These are phyloP conservation scores for Cadophora gregata DNA, from an alignment of 2,329 filamentous ascomycete genomes.

Conservation along the genomic window DNA sequence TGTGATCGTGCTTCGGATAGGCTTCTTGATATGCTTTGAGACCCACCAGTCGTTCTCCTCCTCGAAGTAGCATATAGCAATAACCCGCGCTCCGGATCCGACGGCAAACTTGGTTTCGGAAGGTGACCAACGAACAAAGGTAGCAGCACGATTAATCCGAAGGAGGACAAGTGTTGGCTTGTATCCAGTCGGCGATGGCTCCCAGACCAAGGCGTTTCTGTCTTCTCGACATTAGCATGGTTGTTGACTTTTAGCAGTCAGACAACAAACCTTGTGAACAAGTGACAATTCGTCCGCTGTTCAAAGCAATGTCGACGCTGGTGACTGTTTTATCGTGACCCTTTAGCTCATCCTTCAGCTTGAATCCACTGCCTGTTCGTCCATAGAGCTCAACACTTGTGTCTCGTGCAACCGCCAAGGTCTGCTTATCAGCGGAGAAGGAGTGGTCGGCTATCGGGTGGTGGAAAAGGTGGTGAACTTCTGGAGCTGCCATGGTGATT, in stretches of 20 bases:
- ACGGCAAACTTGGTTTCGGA: constrained; percentile 98
- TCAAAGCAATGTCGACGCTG: constrained; percentile 91
- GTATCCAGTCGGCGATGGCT: constrained; percentile 89
- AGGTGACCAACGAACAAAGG: constrained; percentile 96
- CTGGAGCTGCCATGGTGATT: constrained; percentile 75
- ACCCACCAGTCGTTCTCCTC: constrained; percentile 99
- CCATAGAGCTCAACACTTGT: constrained; percentile 88
- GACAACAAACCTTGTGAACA: constrained; percentile 82
- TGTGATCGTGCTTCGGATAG: constrained; percentile 95
- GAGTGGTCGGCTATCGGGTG: constrained; percentile 96
- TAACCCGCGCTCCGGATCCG: constrained; percentile 91
- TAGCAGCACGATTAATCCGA: constrained; percentile 94
- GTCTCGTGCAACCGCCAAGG: constrained; percentile 89
- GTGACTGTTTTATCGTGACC: constrained; percentile 98
- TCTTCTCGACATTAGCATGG: constrained; percentile 58
- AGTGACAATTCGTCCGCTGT: constrained; percentile 91
- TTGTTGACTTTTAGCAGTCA: constrained; percentile 1
- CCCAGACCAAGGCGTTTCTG: constrained; percentile 98
- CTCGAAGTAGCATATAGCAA: constrained; percentile 98
- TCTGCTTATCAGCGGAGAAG: constrained; percentile 90
- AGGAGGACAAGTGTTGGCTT: constrained; percentile 97
- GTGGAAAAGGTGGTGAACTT: constrained; percentile 97
- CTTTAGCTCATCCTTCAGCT: constrained; percentile 88
- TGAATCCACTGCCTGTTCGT: constrained; percentile 74
- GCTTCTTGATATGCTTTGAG: constrained; percentile 99